Conservation (phyloP, 306 rosid species). For the Citrullus mucosospermus region DNA sequence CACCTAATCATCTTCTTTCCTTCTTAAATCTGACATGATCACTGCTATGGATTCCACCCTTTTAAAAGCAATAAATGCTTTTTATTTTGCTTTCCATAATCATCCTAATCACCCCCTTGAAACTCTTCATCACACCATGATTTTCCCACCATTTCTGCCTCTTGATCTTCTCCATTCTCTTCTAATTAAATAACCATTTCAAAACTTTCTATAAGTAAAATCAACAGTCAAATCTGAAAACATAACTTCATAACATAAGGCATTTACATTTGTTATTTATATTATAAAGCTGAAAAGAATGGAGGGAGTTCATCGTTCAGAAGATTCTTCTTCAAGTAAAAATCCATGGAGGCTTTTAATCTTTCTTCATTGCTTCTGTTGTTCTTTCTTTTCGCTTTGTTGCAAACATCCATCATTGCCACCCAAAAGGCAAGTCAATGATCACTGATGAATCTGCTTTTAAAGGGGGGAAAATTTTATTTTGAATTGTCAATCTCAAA, state of each 20-base stretch:
- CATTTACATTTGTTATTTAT: background rate
- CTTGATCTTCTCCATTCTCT: background rate
- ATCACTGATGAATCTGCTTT: background rate
- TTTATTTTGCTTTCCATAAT: background rate
- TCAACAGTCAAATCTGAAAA: background rate
- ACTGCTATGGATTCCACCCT: background rate
- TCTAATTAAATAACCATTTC: background rate
- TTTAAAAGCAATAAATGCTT: background rate
- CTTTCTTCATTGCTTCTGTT: background rate
- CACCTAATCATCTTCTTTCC: background rate
- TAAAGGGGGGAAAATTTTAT: too few species aligned
- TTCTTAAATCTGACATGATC: background rate
- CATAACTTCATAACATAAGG: background rate
- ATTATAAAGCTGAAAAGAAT: background rate
- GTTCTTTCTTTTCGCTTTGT: background rate
- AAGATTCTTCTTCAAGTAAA: background rate
- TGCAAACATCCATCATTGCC: background rate
- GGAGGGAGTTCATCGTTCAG: background rate
- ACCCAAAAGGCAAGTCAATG: slow-evolving; percentile 1
- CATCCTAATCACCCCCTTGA: background rate
- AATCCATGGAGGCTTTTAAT: background rate
- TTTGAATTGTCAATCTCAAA: background rate
- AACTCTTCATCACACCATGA: background rate
- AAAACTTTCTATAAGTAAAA: background rate
- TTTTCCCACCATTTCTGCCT: background rate